Evolutionary conservation across 2,329 filamentous ascomycete species (phyloP).

Genomic region (Salinomyces thailandicus): DNA sequence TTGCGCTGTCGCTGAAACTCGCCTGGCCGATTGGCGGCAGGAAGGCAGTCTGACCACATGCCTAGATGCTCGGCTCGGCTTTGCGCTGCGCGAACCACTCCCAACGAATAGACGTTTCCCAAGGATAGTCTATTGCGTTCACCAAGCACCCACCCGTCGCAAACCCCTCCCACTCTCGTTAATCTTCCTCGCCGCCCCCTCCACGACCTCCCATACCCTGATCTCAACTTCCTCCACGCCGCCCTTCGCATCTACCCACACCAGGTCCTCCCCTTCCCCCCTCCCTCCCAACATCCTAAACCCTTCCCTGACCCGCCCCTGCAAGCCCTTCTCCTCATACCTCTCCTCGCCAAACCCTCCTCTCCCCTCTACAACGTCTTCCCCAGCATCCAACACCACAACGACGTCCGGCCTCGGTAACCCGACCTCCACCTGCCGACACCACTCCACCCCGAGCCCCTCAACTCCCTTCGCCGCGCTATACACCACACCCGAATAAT

Average conservation of each 20-base stretch:
- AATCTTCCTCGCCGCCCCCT: conserved; percentile 7
- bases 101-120: neutral
- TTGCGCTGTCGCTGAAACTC: neutral
- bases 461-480: conserved; percentile 75
- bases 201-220: conserved; percentile 20
- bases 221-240: conserved; percentile 41
- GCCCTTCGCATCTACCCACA: conserved; percentile 45
- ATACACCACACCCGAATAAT: conserved; percentile 90
- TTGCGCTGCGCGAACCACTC: neutral
- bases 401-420: conserved; percentile 80
- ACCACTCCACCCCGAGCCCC: conserved; percentile 63
- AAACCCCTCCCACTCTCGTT: conserved; percentile 1
- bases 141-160: conserved; percentile 5
- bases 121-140: no score
- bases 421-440: conserved; percentile 71
- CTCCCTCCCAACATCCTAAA: conserved; percentile 48
- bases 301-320: conserved; percentile 63
- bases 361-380: conserved; percentile 58
- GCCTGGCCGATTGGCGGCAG: neutral
- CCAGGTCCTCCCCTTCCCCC: conserved; percentile 43
- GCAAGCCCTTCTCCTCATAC: conserved; percentile 79
- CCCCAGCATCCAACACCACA: conserved; percentile 73
- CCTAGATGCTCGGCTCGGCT: neutral
- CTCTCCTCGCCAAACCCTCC: conserved; percentile 85
- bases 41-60: neutral